Percentiles rank a stretch among this genome's conserved stretches.
Evolutionary conservation across 2,329 filamentous ascomycete species (phyloP).

Genomic region (Neofusicoccum sp.): DNA sequence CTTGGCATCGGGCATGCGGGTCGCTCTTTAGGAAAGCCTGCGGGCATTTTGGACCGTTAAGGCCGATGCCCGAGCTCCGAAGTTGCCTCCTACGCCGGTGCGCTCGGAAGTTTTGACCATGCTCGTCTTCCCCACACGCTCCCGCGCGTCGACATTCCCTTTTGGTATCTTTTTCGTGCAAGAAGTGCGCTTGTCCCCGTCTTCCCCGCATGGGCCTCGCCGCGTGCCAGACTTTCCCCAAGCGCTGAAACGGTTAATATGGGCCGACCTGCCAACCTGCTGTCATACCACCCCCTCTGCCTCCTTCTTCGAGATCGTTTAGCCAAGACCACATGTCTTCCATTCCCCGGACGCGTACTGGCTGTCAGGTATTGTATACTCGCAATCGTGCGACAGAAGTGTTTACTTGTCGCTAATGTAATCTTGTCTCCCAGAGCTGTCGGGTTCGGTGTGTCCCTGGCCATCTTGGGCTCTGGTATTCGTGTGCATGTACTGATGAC

Average conservation of each 20-base stretch:
- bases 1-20: no score
- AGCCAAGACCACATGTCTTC: conserved; percentile 15
- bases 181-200: neutral
- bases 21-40: no score
- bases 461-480: neutral
- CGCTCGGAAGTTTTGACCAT: neutral
- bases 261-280: conserved; percentile 3
- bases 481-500: neutral
- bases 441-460: conserved; percentile 17
- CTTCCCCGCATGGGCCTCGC: neutral
- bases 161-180: neutral
- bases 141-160: neutral
- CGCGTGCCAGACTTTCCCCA: conserved; percentile 14
- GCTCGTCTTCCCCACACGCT: neutral
- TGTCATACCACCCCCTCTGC: neutral
- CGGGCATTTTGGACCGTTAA: neutral
- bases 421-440: conserved; percentile 6
- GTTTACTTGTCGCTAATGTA: conserved; percentile 1
- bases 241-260: conserved; percentile 4
- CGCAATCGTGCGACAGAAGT: neutral
- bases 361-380: conserved; percentile 16
- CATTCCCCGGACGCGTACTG: conserved; percentile 17
- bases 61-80: neutral
- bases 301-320: neutral
- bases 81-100: neutral